A percentile compares a stretch with the other conserved stretches of the same genome.
Conservation (phyloP, 495 filamentous ascomycete genomes). For the Trichoderma orchidacearum region DNA sequence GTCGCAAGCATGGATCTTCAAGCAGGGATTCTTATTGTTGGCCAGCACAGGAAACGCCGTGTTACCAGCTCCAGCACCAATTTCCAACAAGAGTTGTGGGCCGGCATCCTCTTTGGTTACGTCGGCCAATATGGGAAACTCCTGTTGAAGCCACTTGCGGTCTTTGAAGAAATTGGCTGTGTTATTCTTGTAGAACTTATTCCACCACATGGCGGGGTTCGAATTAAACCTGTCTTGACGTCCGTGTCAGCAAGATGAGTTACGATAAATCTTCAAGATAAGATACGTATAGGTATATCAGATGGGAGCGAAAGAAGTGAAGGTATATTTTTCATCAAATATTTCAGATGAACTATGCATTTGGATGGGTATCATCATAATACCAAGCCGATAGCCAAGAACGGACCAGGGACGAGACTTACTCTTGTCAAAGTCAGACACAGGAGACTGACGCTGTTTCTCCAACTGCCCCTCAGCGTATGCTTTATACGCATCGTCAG, state of each 20-base stretch:
- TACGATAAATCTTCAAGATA: no score
- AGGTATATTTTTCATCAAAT: conserved; percentile 36
- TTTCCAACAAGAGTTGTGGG: conserved; percentile 58
- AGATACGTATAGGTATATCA: conserved; percentile 24
- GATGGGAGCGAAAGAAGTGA: conserved; percentile 53
- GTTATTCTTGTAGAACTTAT: conserved; percentile 92
- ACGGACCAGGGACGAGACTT: conserved; percentile 15
- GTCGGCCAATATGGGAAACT: conserved; percentile 72
- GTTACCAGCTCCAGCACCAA: conserved; percentile 92
- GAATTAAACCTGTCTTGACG: conserved; percentile 60
- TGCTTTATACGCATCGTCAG: conserved; percentile 68
- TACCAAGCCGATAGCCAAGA: conserved; percentile 4
- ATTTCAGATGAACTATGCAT: conserved; percentile 54
- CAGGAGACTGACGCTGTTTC: conserved; percentile 69
- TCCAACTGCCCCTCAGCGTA: conserved; percentile 70
- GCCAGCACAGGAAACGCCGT: conserved; percentile 81
- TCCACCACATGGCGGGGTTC: conserved; percentile 91
- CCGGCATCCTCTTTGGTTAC: conserved; percentile 51
- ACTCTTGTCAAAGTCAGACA: conserved; percentile 75
- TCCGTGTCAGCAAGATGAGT: conserved; percentile 15
- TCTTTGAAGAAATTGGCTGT: conserved; percentile 96
- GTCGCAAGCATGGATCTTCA: conserved; percentile 83
- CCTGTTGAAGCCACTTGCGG: conserved; percentile 88
- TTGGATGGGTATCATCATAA: conserved; percentile 39
- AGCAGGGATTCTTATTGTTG: conserved; percentile 62